Evolutionary conservation across 1,139 yeast species (phyloP), one percentile per base, ranked within the genome.

Genomic region (Yamadazyma friedrichii): DNA sequence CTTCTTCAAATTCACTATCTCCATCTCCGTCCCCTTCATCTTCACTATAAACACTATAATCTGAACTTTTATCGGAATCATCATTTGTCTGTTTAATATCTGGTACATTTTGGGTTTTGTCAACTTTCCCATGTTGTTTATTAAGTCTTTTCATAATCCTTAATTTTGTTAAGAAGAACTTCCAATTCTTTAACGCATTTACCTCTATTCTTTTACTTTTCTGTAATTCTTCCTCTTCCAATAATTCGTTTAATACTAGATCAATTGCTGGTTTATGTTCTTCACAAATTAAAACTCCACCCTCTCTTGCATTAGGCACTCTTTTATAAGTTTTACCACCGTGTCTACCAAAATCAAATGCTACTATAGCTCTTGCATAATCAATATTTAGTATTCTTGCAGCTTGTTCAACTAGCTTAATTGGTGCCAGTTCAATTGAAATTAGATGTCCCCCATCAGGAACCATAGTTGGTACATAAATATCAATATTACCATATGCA

Each of bases 361-460:
- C 89, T 3, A 84, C 82, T 3, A 91, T 88, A 0, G 97, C 98
- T 37, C 79, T 81, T 0, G 96, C 98, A 63, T 74, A 89, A 53
- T 88, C 96, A 6, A 93, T 72, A 0, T 76, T 81, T 16, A 91
- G 53, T 1, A 82, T 56, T 42, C 72, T 75, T 0, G 95, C 95
- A 0, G 98, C 96, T 41, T 70, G 70, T 34, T 76, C 80, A 0
- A 86, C 78, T 45, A 73, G 60, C 26, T 75, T 74, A 47, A 77
- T 67, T 3, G 51, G 51, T 9, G 88, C 62, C 9, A 26, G 9
- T 9, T 17, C 36, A 3, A 15, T 27, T 3, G 36, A 34, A 9
- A 47, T 10, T 43, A 88, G 76, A n/a, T 66, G 75, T 2, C 88
- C 95, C 16, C 93, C 91, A 22, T 67, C 73, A 0, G 99, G 98